phyloP scores from a whole-genome alignment of 805 yeast genomes.

The Ogataea allantospora region DNA sequence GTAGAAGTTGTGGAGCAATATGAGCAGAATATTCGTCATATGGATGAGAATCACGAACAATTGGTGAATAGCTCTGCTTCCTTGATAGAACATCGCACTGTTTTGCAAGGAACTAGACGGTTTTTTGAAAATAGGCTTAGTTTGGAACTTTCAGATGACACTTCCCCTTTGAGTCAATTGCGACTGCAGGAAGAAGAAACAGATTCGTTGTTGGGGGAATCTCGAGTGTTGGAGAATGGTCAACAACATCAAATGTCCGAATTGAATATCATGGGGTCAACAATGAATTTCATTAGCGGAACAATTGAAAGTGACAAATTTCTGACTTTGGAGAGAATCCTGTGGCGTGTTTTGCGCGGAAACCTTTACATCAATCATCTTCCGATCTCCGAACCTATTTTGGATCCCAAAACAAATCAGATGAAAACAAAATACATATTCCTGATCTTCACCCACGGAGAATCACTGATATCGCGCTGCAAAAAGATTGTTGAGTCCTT shows the following conservation, averaged over 20 bases:
- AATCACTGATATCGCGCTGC: conserved; percentile 63
- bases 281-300: conserved; percentile 65
- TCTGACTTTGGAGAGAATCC: conserved; percentile 69
- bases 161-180: conserved; percentile 27
- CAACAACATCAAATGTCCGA: conserved; percentile 29
- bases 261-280: conserved; percentile 34
- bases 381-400: conserved; percentile 66
- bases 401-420: conserved; percentile 55
- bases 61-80: conserved; percentile 56
- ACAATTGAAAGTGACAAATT: conserved; percentile 72
- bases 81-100: conserved; percentile 69
- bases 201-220: conserved; percentile 27
- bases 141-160: conserved; percentile 30
- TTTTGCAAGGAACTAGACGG: conserved; percentile 37
- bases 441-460: conserved; percentile 89
- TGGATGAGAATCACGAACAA: conserved; percentile 66
- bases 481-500: conserved; percentile 82
- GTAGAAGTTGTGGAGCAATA: conserved; percentile 55
- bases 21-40: conserved; percentile 69
- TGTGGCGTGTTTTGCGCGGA: conserved; percentile 93
- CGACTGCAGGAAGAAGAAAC: conserved; percentile 28
- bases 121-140: conserved; percentile 35
- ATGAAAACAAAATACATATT: conserved; percentile 73
- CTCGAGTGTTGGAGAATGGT: conserved; percentile 24
- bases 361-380: conserved; percentile 77